Percentiles rank a stretch among this genome's conserved stretches.
Evolutionary conservation across 2,329 filamentous ascomycete genomes (phyloP).

Genomic region (Exophiala phaeomuriformis): DNA sequence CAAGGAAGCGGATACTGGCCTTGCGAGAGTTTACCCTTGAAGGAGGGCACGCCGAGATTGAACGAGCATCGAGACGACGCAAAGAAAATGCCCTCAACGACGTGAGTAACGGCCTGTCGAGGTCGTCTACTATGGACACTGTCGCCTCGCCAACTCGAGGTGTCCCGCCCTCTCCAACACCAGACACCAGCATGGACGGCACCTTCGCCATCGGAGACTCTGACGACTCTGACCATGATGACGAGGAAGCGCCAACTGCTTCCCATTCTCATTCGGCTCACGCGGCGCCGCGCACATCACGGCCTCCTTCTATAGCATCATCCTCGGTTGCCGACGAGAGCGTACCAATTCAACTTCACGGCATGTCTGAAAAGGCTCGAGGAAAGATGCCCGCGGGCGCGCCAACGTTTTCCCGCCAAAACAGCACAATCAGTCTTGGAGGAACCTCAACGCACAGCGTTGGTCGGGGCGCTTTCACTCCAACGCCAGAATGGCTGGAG

Average conservation of each 20-base stretch:
- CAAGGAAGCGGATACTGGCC: conserved; percentile 75
- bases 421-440: conserved; percentile 74
- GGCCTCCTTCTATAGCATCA: conserved; percentile 61
- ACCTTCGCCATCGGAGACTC: conserved; percentile 84
- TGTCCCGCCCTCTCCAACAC: conserved; percentile 5
- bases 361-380: conserved; percentile 94
- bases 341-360: conserved; percentile 71
- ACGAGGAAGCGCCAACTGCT: conserved; percentile 57
- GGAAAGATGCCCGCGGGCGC: conserved; percentile 88
- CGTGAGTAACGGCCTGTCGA: conserved; percentile 8
- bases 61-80: conserved; percentile 43
- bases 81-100: conserved; percentile 47
- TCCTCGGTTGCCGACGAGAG: conserved; percentile 65
- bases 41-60: conserved; percentile 83
- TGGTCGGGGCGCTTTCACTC: conserved; percentile 58
- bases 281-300: conserved; percentile 45
- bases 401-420: conserved; percentile 79
- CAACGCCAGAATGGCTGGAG: conserved; percentile 77
- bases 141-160: conserved; percentile 10
- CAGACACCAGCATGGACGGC: conserved; percentile 47
- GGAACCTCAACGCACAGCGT: conserved; percentile 55
- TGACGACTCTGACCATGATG: conserved; percentile 63
- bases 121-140: conserved; percentile 16
- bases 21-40: conserved; percentile 83
- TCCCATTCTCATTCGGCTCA: conserved; percentile 40